Evolutionary conservation across 2,329 filamentous ascomycete species (phyloP).

Genomic region (Apiospora hydei): DNA sequence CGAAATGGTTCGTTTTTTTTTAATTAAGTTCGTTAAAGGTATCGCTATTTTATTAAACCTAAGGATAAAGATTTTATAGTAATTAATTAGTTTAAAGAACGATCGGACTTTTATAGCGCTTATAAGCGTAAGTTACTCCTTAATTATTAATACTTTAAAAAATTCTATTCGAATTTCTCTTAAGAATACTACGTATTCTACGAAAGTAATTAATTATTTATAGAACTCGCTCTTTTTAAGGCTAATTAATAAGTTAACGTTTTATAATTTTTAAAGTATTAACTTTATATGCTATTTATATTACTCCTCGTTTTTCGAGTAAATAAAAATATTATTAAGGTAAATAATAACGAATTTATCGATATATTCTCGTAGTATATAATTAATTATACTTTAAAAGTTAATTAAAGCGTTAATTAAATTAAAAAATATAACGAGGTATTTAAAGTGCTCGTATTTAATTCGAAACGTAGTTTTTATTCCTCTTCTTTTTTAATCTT

Average conservation of each 20-base stretch:
- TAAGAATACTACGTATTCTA: too few species aligned
- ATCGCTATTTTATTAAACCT: too few species aligned
- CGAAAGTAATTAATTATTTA: not conserved
- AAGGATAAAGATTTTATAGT: too few species aligned
- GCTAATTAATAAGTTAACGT: not conserved
- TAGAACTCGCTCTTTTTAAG: not conserved
- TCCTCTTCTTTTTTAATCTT: not conserved
- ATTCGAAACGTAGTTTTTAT: not conserved
- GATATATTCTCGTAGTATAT: not conserved
- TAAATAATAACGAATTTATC: not conserved
- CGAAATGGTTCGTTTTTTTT: too few species aligned
- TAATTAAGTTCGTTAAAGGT: too few species aligned
- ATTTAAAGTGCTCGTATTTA: not conserved
- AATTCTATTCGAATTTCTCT: not conserved
- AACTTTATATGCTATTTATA: not conserved
- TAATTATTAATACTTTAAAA: not conserved
- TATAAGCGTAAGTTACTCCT: too few species aligned
- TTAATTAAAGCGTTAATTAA: too few species aligned
- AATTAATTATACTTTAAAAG: not conserved
- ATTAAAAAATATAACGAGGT: not conserved
- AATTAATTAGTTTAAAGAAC: too few species aligned
- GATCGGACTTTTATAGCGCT: too few species aligned
- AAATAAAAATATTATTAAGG: not conserved
- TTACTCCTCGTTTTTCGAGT: not conserved
- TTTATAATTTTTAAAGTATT: not conserved